Evolutionary conservation across 208 protist genomes (phyloP), one percentile per base, ranked within the genome.

Genomic region (Wallacemonas rigidus): DNA sequence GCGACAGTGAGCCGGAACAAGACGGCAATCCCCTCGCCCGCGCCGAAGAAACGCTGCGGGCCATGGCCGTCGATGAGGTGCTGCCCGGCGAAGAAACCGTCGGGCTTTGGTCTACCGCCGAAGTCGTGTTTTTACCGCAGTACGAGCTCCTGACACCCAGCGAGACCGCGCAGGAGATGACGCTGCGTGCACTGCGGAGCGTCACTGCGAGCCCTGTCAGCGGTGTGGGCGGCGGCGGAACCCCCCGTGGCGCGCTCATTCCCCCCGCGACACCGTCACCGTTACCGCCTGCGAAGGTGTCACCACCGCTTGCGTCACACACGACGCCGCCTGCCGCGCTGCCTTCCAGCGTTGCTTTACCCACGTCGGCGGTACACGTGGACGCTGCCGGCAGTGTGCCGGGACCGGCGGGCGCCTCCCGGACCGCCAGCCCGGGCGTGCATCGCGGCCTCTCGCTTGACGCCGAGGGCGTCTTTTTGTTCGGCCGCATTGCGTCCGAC

Each of bases 71-170:
- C 3, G 70, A 67, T 14, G 60, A 75, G 17, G 71, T 75, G 17
- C 79, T 85, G 12, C 72, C 43, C 38, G 45, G 38, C 26, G 51
- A 77, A 3, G 60, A 11, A 7, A 72, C 39, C 0, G 67, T 91
- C 43, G 87, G 87, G 3, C 61, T 89, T 43, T 76, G 83, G 72
- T 72, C 79, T 17, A 85, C 81, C 15, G 72, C 80, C 39, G 84
- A 89, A 71, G 72, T 87, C 73, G 71, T 92, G 36, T 89, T 92
- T 50, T 41, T 92, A 15, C 79, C 87, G 17, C 67, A 39, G 4
- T 92, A 92, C 73, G 81, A 89, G 67, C 53, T 84, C n/a, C 72
- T 85, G 7, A 47, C 71, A 36, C 69, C 78, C 6, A 48, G 62
- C 2, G 63, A 75, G 26, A 77, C 67, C 3, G 8, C 35, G 50